phyloP scores from a whole-genome alignment of 345 rosid species.

The Dipteronia sinensis region DNA sequence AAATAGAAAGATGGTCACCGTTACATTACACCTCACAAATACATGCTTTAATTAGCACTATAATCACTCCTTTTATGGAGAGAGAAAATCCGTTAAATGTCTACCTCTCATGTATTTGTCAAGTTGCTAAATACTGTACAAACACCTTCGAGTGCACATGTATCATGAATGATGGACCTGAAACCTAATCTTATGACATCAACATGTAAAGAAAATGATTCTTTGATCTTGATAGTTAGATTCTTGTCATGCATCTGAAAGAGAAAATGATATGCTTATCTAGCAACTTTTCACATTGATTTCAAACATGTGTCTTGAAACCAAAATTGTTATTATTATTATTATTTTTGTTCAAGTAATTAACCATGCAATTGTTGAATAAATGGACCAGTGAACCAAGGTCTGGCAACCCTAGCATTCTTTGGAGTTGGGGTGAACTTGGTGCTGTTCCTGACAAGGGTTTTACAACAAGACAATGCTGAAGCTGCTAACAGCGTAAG shows the following conservation, averaged over 20 bases:
- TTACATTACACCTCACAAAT: too few species aligned
- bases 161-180: neutral
- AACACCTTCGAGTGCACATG: conserved; percentile 22
- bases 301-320: too few species aligned
- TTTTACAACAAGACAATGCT: conserved; percentile 85
- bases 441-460: conserved; percentile 95
- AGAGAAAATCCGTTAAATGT: neutral
- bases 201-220: neutral
- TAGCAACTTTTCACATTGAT: too few species aligned
- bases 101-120: conserved; percentile 2
- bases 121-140: conserved; percentile 9
- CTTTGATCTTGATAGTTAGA: conserved; percentile 4
- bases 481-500: conserved; percentile 97
- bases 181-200: neutral
- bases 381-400: conserved; percentile 79
- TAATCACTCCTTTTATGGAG: neutral
- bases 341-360: neutral
- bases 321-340: too few species aligned
- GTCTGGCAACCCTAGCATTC: conserved; percentile 94
- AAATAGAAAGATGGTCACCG: too few species aligned
- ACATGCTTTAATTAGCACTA: neutral
- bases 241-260: neutral
- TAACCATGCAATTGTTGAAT: neutral
- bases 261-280: neutral
- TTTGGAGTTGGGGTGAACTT: conserved; percentile 97